These are phyloP conservation scores for Claviceps sp. DNA, from an alignment of 2,329 filamentous ascomycete species.

Conservation along the genomic window DNA sequence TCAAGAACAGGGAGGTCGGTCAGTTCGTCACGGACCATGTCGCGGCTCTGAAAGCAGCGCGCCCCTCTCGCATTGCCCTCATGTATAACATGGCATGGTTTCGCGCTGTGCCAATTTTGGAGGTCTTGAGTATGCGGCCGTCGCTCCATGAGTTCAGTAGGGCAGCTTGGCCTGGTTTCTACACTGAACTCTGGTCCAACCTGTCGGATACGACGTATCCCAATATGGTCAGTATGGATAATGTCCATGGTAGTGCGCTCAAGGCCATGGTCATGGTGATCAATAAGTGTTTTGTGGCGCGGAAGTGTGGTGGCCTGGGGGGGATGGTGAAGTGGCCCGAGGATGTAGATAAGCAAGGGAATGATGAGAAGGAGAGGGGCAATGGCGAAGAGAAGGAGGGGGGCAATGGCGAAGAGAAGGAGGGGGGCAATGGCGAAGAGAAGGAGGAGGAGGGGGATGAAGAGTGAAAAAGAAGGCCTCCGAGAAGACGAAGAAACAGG, in stretches of 20 bases:
- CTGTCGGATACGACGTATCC: constrained; percentile 15
- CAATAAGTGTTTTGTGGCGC: constrained; percentile 18
- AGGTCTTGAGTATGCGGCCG: neutral
- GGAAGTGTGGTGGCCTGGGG: constrained; percentile 12
- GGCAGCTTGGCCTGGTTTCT: constrained; percentile 12
- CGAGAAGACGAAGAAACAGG: too few relatives aligned
- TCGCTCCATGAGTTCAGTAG: constrained; percentile 8
- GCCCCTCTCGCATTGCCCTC: constrained; percentile 5
- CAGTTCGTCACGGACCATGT: constrained; percentile 13
- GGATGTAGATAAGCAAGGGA: neutral
- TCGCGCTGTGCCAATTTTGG: constrained; percentile 9
- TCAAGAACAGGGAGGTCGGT: constrained; percentile 7
- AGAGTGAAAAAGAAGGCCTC: neutral
- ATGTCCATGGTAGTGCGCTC: constrained; percentile 12
- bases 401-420: too few relatives aligned
- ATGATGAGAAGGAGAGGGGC: neutral
- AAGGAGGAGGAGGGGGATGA: neutral
- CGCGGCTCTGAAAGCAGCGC: constrained; percentile 4
- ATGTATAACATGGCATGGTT: constrained; percentile 17
- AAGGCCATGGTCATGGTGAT: constrained; percentile 15
- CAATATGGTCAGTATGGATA: constrained; percentile 20
- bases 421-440: too few relatives aligned
- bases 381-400: too few relatives aligned
- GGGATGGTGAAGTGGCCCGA: constrained; percentile 8
- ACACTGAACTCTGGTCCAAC: constrained; percentile 12